Evolutionary conservation across 306 rosid genomes (phyloP).

Genomic region (Fragaria iinumae): DNA sequence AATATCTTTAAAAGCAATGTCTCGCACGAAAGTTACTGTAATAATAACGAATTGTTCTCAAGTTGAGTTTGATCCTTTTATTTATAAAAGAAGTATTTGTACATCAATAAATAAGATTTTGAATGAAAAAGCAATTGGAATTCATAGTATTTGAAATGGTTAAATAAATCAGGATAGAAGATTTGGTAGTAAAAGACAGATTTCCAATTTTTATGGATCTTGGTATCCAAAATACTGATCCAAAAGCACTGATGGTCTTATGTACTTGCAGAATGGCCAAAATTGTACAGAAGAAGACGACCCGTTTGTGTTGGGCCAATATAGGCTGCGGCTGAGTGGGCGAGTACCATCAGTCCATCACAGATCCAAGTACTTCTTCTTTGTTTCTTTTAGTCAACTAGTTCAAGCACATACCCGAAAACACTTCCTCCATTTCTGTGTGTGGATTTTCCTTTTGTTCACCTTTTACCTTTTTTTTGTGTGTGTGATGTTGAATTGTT

Average conservation of each 20-base stretch:
- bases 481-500: too few relatives aligned
- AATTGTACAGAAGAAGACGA: neutral
- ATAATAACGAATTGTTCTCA: too few relatives aligned
- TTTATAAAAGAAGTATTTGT: too few relatives aligned
- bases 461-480: neutral
- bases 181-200: neutral
- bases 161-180: too few relatives aligned
- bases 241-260: neutral
- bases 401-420: neutral
- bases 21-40: fast-evolving
- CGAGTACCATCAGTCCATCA: neutral
- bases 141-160: too few relatives aligned
- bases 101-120: too few relatives aligned
- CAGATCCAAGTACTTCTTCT: neutral
- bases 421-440: neutral
- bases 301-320: neutral
- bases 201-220: neutral
- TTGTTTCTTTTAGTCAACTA: neutral
- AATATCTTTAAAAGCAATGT: too few relatives aligned
- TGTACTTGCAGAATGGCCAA: neutral
- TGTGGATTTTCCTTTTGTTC: too few relatives aligned
- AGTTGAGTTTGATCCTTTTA: too few relatives aligned
- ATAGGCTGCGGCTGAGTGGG: neutral
- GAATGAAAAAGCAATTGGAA: too few relatives aligned
- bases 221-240: neutral